These are phyloP conservation scores for Cladosporium oxysporum DNA, from an alignment of 2,329 filamentous ascomycete genomes.

Conservation along the genomic window DNA sequence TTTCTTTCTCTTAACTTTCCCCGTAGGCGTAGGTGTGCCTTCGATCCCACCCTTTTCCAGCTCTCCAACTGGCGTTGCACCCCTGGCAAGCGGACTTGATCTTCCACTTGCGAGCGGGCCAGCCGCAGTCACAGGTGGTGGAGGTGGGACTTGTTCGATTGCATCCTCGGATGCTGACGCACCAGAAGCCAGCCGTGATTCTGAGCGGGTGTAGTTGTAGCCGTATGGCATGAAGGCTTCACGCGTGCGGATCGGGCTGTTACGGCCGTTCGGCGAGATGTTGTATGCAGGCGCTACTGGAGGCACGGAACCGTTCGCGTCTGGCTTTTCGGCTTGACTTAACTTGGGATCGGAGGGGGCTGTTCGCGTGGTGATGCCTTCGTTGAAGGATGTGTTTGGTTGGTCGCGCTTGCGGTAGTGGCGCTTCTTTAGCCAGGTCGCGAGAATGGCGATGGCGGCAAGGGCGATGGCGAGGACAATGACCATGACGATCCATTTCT, in stretches of 20 bases:
- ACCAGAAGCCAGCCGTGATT: slow-evolving; percentile 25
- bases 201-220: slow-evolving; percentile 35
- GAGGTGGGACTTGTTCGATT: slow-evolving; percentile 2
- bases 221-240: slow-evolving; percentile 40
- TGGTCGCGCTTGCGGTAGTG: slow-evolving; percentile 69
- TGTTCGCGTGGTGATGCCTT: slow-evolving; percentile 39
- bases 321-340: background rate
- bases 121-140: background rate
- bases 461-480: slow-evolving; percentile 73
- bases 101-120: slow-evolving; percentile 8
- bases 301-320: background rate
- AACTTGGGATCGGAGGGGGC: slow-evolving; percentile 15
- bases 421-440: slow-evolving; percentile 70
- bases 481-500: slow-evolving; percentile 78
- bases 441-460: slow-evolving; percentile 64
- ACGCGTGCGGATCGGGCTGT: slow-evolving; percentile 33
- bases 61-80: slow-evolving; percentile 26
- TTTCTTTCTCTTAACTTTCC: slow-evolving; percentile 24
- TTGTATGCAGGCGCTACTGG: background rate
- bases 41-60: slow-evolving; percentile 25
- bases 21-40: slow-evolving; percentile 1
- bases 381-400: slow-evolving; percentile 37
- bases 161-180: slow-evolving; percentile 12
- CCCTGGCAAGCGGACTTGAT: slow-evolving; percentile 29
- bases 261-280: slow-evolving; percentile 23